A percentile compares a stretch with the other conserved stretches of the same genome.
Evolutionary conservation across 306 rosid species (phyloP).

Genomic region (Leucaena leucocephala): DNA sequence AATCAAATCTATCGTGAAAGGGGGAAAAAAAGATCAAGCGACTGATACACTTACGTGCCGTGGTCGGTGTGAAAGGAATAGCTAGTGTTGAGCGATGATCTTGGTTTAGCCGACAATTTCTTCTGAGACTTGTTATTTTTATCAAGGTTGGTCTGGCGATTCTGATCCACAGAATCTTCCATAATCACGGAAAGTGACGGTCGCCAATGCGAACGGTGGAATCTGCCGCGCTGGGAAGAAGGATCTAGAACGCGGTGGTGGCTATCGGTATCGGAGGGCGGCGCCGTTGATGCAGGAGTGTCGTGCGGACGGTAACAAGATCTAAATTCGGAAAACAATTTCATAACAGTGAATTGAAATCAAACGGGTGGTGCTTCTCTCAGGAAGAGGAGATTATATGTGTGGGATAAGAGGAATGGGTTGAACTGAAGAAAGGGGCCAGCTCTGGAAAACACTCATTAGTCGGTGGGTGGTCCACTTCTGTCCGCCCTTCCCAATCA

Average conservation of each 20-base stretch:
- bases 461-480: background rate
- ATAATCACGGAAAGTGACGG: slow-evolving; percentile 31
- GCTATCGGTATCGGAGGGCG: background rate
- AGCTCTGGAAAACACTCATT: background rate
- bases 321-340: background rate
- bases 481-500: background rate
- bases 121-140: background rate
- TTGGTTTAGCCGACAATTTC: background rate
- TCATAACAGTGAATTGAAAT: slow-evolving; percentile 8
- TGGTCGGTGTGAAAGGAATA: background rate
- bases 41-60: background rate
- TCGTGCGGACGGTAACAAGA: background rate
- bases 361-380: background rate
- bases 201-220: slow-evolving; percentile 7
- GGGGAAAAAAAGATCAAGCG: background rate
- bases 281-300: background rate
- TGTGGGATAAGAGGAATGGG: background rate
- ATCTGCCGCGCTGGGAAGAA: background rate
- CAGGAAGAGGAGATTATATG: background rate
- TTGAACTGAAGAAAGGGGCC: background rate
- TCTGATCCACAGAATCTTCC: slow-evolving; percentile 29
- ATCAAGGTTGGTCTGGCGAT: background rate
- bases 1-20: background rate
- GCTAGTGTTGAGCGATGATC: background rate
- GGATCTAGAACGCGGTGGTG: background rate